Evolutionary conservation across 192 early-diverging fungal genomes (phyloP).

Genomic region (Dissophora globulifera): DNA sequence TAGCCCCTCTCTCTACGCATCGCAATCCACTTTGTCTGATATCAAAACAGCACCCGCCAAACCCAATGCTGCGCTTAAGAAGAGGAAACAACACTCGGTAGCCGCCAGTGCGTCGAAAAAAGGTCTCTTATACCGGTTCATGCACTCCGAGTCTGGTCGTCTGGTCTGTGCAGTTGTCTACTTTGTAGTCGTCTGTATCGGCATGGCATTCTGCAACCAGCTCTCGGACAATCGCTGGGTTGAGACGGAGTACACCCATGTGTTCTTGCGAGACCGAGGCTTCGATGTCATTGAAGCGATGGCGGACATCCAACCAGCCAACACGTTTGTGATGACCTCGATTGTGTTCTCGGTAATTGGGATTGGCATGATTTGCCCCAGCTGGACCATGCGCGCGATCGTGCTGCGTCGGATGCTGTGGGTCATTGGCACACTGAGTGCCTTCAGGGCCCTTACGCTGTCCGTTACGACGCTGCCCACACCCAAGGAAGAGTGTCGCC

Average conservation of each 20-base stretch:
- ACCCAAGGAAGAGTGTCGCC: conserved; percentile 50
- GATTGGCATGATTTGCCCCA: conserved; percentile 40
- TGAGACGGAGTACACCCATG: conserved; percentile 38
- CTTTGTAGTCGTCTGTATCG: conserved; percentile 42
- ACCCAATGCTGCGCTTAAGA: too few species aligned
- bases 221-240: conserved; percentile 56
- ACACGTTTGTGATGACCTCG: conserved; percentile 53
- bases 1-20: too few species aligned
- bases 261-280: conserved; percentile 42
- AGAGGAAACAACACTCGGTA: too few species aligned
- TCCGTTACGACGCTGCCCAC: conserved; percentile 53
- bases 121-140: conserved; percentile 26
- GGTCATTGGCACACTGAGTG: conserved; percentile 45
- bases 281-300: conserved; percentile 50
- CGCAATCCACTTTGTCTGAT: too few species aligned
- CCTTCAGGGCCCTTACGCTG: conserved; percentile 38
- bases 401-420: conserved; percentile 49
- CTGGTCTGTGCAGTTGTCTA: conserved; percentile 34
- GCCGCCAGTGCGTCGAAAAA: too few species aligned
- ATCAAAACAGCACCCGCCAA: neutral
- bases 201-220: conserved; percentile 55
- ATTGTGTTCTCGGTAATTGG: conserved; percentile 41
- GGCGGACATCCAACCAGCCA: conserved; percentile 40
- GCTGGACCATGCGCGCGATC: conserved; percentile 40
- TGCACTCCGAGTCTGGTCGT: conserved; percentile 33